Evolutionary conservation across 2,329 filamentous ascomycete species (phyloP), one percentile per base, ranked within the genome.

Genomic region (Apiospora marii): DNA sequence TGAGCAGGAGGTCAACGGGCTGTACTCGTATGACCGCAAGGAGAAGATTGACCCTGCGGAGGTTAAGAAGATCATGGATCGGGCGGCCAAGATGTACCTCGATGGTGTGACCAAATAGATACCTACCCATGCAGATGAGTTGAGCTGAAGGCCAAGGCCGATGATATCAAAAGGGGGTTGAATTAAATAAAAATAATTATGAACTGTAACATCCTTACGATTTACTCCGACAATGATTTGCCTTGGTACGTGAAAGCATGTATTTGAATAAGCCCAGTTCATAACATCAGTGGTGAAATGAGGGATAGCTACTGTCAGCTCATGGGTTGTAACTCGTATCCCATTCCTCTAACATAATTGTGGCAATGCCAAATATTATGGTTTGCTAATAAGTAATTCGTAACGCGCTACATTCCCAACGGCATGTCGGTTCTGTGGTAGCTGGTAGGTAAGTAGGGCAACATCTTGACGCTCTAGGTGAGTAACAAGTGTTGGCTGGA

Each of bases 1-100:
- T 70, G 91, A 93, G 80, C 91, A 93, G 76, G 91, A 93, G 77
- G 89, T 90, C 48, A 93, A 93, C 75, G 91, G 91, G 0, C 77
- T 93, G 34, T 92, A 92, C 75, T 88, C 90, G 0, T 91, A 88
- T 74, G 87, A 92, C 73, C 85, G 91, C 0, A 84, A 85, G 75
- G 87, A 87, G 73, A 93, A 93, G 81, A 82, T 93, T 58, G 86
- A 89, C n/a, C 83, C 87, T 0, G 80, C 78, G 0, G 86, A 86
- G 74, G 87, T 92, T 37, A 91, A 86, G 82, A 85, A 81, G 51
- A 85, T 92, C 19, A 87, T 92, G 72, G 86, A 90, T 70, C 84
- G 85, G 44, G 89, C 87, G 0, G 81, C 83, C 70, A 78, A 84
- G 73, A 78, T 81, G 2, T 91, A 90, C 74, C 68, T 70, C 5